Evolutionary conservation across 169 alveolate genomes (phyloP).

Genomic region (Miamiensis avidus): DNA sequence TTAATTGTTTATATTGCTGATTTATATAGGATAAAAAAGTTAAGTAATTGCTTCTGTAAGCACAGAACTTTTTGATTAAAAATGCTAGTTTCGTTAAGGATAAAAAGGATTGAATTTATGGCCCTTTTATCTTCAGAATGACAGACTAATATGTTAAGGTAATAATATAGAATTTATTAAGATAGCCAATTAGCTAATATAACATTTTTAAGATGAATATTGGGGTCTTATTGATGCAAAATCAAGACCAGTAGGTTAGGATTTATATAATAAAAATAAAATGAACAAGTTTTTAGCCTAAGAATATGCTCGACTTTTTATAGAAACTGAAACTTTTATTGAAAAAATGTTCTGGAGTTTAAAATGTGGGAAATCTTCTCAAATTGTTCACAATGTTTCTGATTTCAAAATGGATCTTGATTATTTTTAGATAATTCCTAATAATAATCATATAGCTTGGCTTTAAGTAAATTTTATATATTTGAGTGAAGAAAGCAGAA

Average conservation of each 20-base stretch:
- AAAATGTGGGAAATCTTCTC: conserved; percentile 55
- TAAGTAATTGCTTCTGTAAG: conserved; percentile 59
- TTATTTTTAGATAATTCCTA: background rate
- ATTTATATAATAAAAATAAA: conserved; percentile 8
- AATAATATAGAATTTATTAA: conserved; percentile 62
- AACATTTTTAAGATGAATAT: background rate
- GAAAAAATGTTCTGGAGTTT: conserved; percentile 64
- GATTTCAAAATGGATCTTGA: background rate
- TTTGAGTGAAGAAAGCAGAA: no score
- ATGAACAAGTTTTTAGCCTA: conserved; percentile 14
- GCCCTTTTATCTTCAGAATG: conserved; percentile 70
- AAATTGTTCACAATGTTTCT: background rate
- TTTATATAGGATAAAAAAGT: background rate
- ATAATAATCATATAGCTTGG: conserved; percentile 1
- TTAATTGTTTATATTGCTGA: no score
- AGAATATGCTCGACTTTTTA: conserved; percentile 45
- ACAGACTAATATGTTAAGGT: conserved; percentile 58
- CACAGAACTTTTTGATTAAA: conserved; percentile 54
- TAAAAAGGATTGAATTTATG: conserved; percentile 55
- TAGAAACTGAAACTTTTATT: conserved; percentile 58
- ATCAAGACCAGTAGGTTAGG: background rate
- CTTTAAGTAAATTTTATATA: background rate
- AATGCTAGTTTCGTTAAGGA: conserved; percentile 64
- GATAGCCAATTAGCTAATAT: background rate
- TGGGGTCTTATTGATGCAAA: background rate